phyloP scores from a whole-genome alignment of 164 flowering plant species.

The Stephania yunnanensis region DNA sequence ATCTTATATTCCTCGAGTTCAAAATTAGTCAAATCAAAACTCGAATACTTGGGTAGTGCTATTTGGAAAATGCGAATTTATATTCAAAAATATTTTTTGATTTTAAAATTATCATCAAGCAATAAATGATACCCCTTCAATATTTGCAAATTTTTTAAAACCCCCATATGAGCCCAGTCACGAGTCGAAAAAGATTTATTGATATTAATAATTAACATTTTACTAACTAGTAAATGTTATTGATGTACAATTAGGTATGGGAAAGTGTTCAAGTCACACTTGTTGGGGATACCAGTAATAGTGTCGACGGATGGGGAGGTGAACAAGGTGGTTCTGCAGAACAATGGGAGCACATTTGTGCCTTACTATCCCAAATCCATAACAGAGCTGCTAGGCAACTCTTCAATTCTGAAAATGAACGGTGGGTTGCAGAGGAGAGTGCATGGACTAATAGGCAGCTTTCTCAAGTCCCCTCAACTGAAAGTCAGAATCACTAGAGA shows the following conservation, averaged over 20 bases:
- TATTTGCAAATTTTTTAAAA: too few relatives aligned
- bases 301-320: constrained; percentile 89
- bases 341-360: constrained; percentile 60
- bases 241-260: constrained; percentile 52
- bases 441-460: constrained; percentile 67
- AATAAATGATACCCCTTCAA: too few relatives aligned
- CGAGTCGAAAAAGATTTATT: too few relatives aligned
- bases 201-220: too few relatives aligned
- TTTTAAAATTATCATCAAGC: too few relatives aligned
- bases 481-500: constrained; percentile 55
- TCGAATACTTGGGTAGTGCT: too few relatives aligned
- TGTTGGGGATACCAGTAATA: constrained; percentile 71
- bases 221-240: not conserved
- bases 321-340: constrained; percentile 72
- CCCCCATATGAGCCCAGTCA: too few relatives aligned
- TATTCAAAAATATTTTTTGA: too few relatives aligned
- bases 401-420: constrained; percentile 68
- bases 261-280: constrained; percentile 77
- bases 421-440: constrained; percentile 64
- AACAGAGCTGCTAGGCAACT: constrained; percentile 52
- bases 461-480: constrained; percentile 64
- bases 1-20: too few relatives aligned
- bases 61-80: too few relatives aligned
- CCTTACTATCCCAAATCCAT: constrained; percentile 85
- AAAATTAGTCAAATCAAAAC: too few relatives aligned